These are phyloP conservation scores for Scheffersomyces stipitis DNA, from an alignment of 805 yeast species.

Conservation along the genomic window DNA sequence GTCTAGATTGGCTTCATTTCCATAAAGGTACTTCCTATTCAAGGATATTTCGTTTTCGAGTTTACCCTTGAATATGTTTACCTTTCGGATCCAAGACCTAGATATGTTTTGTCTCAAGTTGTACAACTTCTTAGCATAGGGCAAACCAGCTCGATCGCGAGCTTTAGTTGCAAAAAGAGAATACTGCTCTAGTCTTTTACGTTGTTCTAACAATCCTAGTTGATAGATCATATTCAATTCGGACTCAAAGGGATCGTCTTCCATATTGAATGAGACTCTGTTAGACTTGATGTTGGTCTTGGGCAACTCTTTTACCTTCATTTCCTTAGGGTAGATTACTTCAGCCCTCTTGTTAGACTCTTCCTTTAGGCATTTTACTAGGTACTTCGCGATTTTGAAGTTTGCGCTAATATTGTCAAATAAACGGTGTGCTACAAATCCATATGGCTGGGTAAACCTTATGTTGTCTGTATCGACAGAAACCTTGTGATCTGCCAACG, in stretches of 20 bases:
- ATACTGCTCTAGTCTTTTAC: slow-evolving; percentile 33
- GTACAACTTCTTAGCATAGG: slow-evolving; percentile 9
- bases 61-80: slow-evolving; percentile 43
- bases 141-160: not conserved
- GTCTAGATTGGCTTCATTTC: slow-evolving; percentile 25
- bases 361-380: slow-evolving; percentile 24
- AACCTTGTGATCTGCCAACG: slow-evolving; percentile 15
- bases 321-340: slow-evolving; percentile 30
- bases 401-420: slow-evolving; percentile 39
- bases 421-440: slow-evolving; percentile 35
- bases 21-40: slow-evolving; percentile 33
- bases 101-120: slow-evolving; percentile 50
- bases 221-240: slow-evolving; percentile 43
- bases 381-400: slow-evolving; percentile 33
- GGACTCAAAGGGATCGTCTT: slow-evolving; percentile 45
- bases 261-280: slow-evolving; percentile 34
- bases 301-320: slow-evolving; percentile 29
- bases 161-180: slow-evolving; percentile 21
- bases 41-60: slow-evolving; percentile 40
- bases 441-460: slow-evolving; percentile 37
- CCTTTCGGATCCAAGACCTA: slow-evolving; percentile 69
- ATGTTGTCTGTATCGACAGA: slow-evolving; percentile 24
- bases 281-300: slow-evolving; percentile 24
- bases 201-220: slow-evolving; percentile 39
- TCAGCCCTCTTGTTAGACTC: slow-evolving; percentile 11